Evolutionary conservation across 768 basidiomycete genomes (phyloP).

Genomic region (Boletus rufocinnamomeus): DNA sequence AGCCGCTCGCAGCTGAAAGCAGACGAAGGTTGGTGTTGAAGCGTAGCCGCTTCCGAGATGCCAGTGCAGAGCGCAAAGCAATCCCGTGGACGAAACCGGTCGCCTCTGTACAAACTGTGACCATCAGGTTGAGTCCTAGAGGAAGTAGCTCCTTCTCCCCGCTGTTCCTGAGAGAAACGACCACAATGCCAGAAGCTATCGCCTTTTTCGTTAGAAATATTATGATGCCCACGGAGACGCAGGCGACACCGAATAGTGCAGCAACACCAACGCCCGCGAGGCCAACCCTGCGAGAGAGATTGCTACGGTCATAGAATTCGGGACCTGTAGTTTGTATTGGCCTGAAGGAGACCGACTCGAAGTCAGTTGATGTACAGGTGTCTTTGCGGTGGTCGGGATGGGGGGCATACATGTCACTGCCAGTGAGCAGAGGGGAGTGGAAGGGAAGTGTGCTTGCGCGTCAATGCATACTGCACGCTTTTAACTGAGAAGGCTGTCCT

Average conservation of each 20-base stretch:
- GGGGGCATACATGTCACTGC: slow-evolving; percentile 9
- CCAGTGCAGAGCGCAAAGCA: slow-evolving; percentile 30
- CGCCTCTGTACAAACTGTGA: slow-evolving; percentile 32
- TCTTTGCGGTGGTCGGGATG: slow-evolving; percentile 1
- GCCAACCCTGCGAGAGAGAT: slow-evolving; percentile 24
- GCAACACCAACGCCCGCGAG: slow-evolving; percentile 29
- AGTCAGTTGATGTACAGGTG: slow-evolving; percentile 19
- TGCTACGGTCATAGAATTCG: slow-evolving; percentile 33
- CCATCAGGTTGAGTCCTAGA: slow-evolving; percentile 31
- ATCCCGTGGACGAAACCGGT: slow-evolving; percentile 32
- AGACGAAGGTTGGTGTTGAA: slow-evolving; percentile 36
- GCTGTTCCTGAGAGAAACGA: slow-evolving; percentile 16
- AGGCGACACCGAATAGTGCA: slow-evolving; percentile 23
- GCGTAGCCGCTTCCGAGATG: slow-evolving; percentile 24
- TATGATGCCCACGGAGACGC: slow-evolving; percentile 26
- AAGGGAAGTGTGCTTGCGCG: not conserved
- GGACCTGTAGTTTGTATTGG: slow-evolving; percentile 24
- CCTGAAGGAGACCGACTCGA: slow-evolving; percentile 23
- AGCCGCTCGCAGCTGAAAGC: slow-evolving; percentile 23
- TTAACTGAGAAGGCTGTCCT: not conserved
- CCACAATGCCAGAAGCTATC: slow-evolving; percentile 26
- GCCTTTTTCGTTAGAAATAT: slow-evolving; percentile 26
- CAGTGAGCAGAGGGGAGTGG: not conserved
- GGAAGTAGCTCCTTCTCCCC: slow-evolving; percentile 23
- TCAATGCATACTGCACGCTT: not conserved